These are phyloP conservation scores for Hypoxylon sp. DNA, from an alignment of 2,329 filamentous ascomycete species.

Conservation along the genomic window DNA sequence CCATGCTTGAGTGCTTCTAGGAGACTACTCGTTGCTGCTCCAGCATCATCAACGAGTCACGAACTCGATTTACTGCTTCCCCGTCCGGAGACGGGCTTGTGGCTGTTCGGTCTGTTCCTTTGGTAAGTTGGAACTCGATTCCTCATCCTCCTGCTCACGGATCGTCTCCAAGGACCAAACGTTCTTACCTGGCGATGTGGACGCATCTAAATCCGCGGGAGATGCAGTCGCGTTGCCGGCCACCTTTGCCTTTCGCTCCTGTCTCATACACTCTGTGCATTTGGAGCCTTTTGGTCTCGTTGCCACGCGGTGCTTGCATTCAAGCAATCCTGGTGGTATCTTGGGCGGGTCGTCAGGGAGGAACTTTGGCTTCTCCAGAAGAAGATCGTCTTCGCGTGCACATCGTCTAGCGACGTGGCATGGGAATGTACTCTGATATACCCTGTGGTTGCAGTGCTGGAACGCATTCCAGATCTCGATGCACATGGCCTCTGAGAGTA, in stretches of 20 bases:
- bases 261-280: constrained; percentile 43
- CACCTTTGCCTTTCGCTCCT: constrained; percentile 13
- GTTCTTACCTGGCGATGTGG: constrained; percentile 31
- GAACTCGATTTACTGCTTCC: constrained; percentile 23
- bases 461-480: constrained; percentile 50
- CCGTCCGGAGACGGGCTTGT: constrained; percentile 18
- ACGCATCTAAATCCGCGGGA: neutral
- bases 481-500: constrained; percentile 51
- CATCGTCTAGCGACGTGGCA: constrained; percentile 50
- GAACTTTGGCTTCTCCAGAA: constrained; percentile 44
- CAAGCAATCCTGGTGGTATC: constrained; percentile 40
- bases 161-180: neutral
- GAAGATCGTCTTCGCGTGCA: constrained; percentile 37
- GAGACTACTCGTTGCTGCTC: constrained; percentile 16
- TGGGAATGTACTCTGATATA: constrained; percentile 54
- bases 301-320: constrained; percentile 41
- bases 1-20: neutral
- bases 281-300: constrained; percentile 43
- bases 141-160: neutral
- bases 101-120: constrained; percentile 10
- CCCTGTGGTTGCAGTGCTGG: constrained; percentile 50
- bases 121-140: constrained; percentile 12
- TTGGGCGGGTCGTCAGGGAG: constrained; percentile 42
- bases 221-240: neutral
- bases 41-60: constrained; percentile 33